Evolutionary conservation across 192 early-diverging fungal species (phyloP), one percentile per base, ranked within the genome.

Genomic region (Geranomyces michiganensis): DNA sequence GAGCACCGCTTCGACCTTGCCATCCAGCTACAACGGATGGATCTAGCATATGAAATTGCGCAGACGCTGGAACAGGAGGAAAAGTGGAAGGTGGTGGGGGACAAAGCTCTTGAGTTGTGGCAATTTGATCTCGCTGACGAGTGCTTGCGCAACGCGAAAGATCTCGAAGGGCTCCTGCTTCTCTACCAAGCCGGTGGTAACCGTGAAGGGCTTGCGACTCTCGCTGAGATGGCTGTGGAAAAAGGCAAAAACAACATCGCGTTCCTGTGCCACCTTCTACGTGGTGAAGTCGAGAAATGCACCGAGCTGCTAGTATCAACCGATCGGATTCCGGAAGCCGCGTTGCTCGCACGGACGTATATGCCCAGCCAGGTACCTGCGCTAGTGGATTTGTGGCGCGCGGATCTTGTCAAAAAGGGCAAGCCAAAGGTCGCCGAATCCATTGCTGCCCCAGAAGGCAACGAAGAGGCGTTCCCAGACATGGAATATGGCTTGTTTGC

Each of bases 1-100:
- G 96, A 98, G 72, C 97, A 99, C 83, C 86, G 87, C 68, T 99
- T 98, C 68, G 96, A 99, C 33, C 79, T 99, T 48, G 95, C 97
- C 0, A 84, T 98, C 65, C 91, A 93, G 73, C 83, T 98, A 31
- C 86, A 86, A 33, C 84, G 87, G 67, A 83, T 99, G 26, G 91
- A 95, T 59, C 81, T 90, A 43, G 97, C 97, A 13, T 88, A 85
- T 41, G 81, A 84, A 19, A 95, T 99, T 81, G 97, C 97, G 19
- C 85, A 90, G 55, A 84, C 91, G 74, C 76, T 85, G 32, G 88
- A 93, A n/a, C 87, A 85, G 27, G 96, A 94, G 64, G 81, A 92
- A 72, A 97, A 96, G 71, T 99, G 97, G 97, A 93, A 92, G 80
- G 80, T 85, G 7, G 83, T 99, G 45, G 96, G 91, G 49, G 96